Conservation (phyloP, 768 basidiomycete genomes). For the Hygrocybe punicea region DNA sequence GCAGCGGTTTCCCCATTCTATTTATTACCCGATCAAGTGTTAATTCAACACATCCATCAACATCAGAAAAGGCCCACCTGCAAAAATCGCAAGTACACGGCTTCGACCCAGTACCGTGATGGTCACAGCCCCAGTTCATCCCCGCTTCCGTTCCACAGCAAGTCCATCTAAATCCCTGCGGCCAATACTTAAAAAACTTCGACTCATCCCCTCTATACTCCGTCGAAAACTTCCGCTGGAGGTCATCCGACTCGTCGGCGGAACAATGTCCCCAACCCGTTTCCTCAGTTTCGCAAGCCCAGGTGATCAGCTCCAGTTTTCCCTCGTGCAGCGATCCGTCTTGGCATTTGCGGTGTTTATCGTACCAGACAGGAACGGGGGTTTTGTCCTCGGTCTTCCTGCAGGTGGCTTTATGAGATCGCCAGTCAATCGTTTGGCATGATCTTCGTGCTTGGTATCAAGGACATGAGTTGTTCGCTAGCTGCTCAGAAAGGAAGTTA, state of each 20-base stretch:
- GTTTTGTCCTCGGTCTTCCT: slow-evolving; percentile 5
- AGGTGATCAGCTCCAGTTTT: slow-evolving; percentile 37
- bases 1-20: slow-evolving; percentile 35
- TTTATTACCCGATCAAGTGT: not conserved
- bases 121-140: slow-evolving; percentile 38
- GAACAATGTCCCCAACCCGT: slow-evolving; percentile 32
- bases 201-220: slow-evolving; percentile 27
- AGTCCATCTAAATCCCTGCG: slow-evolving; percentile 37
- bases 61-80: slow-evolving; percentile 23
- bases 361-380: slow-evolving; percentile 27
- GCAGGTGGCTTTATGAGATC: slow-evolving; percentile 30
- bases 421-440: slow-evolving; percentile 33
- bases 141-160: slow-evolving; percentile 37
- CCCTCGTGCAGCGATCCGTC: slow-evolving; percentile 35
- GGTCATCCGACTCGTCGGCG: slow-evolving; percentile 27
- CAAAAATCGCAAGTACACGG: slow-evolving; percentile 41
- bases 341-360: slow-evolving; percentile 30
- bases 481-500: too few relatives aligned
- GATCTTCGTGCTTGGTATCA: not conserved
- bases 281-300: slow-evolving; percentile 24
- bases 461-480: too few relatives aligned
- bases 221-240: slow-evolving; percentile 28
- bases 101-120: slow-evolving; percentile 36
- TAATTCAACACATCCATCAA: not conserved
- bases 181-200: slow-evolving; percentile 30